Evolutionary conservation across 371 early-diverging fungal genomes (phyloP).

Genomic region (Batkoa obscura): DNA sequence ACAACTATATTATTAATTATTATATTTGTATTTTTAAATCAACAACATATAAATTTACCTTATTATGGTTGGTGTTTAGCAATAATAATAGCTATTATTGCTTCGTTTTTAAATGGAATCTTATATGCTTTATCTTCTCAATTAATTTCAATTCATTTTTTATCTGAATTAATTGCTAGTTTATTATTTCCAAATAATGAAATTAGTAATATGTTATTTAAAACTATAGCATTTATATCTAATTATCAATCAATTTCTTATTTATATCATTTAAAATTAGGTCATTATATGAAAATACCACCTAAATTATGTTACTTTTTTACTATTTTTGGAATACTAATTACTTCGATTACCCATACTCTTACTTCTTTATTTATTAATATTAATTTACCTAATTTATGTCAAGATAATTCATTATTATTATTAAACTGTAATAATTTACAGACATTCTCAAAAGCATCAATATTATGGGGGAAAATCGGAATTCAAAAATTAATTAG

Average conservation of each 20-base stretch:
- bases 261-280: slow-evolving; percentile 25
- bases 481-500: slow-evolving; percentile 51
- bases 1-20: not conserved
- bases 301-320: slow-evolving; percentile 26
- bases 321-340: slow-evolving; percentile 25
- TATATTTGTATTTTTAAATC: not conserved
- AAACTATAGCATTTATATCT: slow-evolving; percentile 28
- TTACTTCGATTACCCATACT: slow-evolving; percentile 14
- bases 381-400: slow-evolving; percentile 10
- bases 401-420: slow-evolving; percentile 9
- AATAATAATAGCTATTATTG: slow-evolving; percentile 31
- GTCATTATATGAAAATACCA: slow-evolving; percentile 43
- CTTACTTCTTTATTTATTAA: slow-evolving; percentile 17
- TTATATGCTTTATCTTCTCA: slow-evolving; percentile 48
- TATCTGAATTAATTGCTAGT: slow-evolving; percentile 45
- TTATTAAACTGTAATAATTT: slow-evolving; percentile 10
- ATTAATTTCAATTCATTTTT: slow-evolving; percentile 46
- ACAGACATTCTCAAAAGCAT: slow-evolving; percentile 17
- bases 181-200: slow-evolving; percentile 32
- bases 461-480: slow-evolving; percentile 46
- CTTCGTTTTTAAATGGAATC: slow-evolving; percentile 63
- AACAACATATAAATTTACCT: slow-evolving; percentile 4
- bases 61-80: slow-evolving; percentile 58
- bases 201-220: slow-evolving; percentile 23
- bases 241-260: slow-evolving; percentile 29